Conservation (phyloP, 805 yeast species). For the Ogataea degrootiae region DNA sequence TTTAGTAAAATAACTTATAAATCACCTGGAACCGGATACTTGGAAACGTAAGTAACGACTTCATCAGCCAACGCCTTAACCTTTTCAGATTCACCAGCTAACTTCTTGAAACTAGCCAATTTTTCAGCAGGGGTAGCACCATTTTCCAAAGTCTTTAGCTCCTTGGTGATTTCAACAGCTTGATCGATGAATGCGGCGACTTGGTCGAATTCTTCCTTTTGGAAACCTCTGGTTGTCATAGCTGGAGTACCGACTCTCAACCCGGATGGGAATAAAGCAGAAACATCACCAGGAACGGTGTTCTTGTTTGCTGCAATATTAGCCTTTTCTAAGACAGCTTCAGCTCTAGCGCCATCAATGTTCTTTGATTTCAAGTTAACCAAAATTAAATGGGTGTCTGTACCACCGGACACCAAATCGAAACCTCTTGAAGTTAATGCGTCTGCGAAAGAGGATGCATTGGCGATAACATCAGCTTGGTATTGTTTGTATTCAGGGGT, state of each 20-base stretch:
- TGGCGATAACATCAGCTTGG: constrained; percentile 81
- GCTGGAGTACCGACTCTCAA: constrained; percentile 98
- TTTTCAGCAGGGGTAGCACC: constrained; percentile 55
- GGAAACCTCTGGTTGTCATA: constrained; percentile 95
- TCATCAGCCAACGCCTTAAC: constrained; percentile 59
- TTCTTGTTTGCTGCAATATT: constrained; percentile 97
- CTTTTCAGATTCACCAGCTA: constrained; percentile 60
- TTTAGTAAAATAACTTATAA: constrained; percentile 18
- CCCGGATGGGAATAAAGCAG: constrained; percentile 96
- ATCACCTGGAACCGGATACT: constrained; percentile 89
- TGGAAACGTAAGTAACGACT: constrained; percentile 66
- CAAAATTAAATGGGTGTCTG: constrained; percentile 95
- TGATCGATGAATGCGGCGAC: constrained; percentile 77
- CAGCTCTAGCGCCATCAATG: constrained; percentile 96
- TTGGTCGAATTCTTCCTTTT: constrained; percentile 76
- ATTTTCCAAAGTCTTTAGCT: constrained; percentile 52
- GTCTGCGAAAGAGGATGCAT: constrained; percentile 78
- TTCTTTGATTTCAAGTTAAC: constrained; percentile 84
- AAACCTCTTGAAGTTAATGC: constrained; percentile 71
- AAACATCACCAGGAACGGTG: constrained; percentile 96
- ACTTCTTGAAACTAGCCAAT: constrained; percentile 64
- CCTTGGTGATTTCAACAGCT: constrained; percentile 67
- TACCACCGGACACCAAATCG: constrained; percentile 87
- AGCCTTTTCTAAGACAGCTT: constrained; percentile 87
- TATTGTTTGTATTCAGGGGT: constrained; percentile 87